phyloP scores from a whole-genome alignment of 176 grass and related monocot genomes.

The Rhynchospora breviuscula region DNA sequence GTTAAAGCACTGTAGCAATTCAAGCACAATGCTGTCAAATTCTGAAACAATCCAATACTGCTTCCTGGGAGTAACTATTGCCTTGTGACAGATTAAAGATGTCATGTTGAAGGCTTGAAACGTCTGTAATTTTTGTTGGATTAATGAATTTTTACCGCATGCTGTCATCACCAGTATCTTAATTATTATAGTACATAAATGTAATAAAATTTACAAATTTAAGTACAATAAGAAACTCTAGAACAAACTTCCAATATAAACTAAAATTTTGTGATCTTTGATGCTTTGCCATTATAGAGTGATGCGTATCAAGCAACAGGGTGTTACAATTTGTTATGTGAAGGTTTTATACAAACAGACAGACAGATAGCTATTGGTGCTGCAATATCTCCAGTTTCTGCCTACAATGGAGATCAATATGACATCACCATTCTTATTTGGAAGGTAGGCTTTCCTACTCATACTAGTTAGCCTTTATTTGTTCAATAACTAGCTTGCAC shows the following conservation, averaged over 20 bases:
- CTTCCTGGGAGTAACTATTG: not conserved
- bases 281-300: conserved; percentile 35
- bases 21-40: not conserved
- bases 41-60: not conserved
- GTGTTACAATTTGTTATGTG: conserved; percentile 88
- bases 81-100: not conserved
- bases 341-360: conserved; percentile 87
- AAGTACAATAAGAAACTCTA: not conserved
- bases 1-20: not conserved
- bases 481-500: not conserved
- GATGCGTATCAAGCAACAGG: conserved; percentile 89
- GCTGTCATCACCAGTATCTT: not conserved
- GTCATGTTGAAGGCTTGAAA: not conserved
- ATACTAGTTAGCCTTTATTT: not conserved
- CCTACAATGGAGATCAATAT: conserved; percentile 45
- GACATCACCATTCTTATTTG: conserved; percentile 95
- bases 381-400: conserved; percentile 72
- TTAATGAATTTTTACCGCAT: not conserved
- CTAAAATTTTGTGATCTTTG: not conserved
- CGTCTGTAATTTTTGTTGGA: not conserved
- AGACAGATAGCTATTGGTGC: conserved; percentile 78
- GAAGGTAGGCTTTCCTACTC: conserved; percentile 38
- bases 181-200: not conserved
- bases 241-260: not conserved
- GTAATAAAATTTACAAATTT: not conserved